Base-by-base conservation (phyloP, 176 grass and related monocot species). In the Stipa capillata region DNA sequence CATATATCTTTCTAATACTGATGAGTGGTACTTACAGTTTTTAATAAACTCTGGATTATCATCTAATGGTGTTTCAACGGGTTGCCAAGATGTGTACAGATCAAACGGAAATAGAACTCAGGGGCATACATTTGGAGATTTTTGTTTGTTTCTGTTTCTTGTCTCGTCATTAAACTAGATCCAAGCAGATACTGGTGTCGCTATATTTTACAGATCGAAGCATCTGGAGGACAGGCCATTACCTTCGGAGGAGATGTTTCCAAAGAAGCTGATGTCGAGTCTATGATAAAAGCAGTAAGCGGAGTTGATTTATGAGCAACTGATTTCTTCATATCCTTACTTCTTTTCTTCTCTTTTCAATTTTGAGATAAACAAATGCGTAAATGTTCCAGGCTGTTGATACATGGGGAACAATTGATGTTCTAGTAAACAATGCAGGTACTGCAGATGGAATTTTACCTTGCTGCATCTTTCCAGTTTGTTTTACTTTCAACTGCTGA, bases 371-470 rank as follows among this genome's bases (percentile, higher is more conserved):
- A 16, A 61, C 69, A 35, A 14, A 48, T 49, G 20, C 48, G 8
- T 42, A 25, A 78, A 78, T 68, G 23, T 80, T 82, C n/a, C 79
- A 94, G 92, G 92, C 88, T 59, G 76, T 89, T 69, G 82, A 90
- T 83, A 66, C 64, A 55, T 93, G 91, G 87, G 91, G 85, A 70
- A 93, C 87, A 69, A 42, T 93, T 76, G 91, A 90, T 79, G 87
- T 93, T 79, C 77, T 93, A 50, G 84, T 93, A 42, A 93, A 93
- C 60, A 93, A 93, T 79, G 91, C 91, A 93, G 87, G 85, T 93
- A 35, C 13, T 62, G 59, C 25, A 4, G 70, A 35, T 69, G 5
- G 5, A 74, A 34, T 40, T 44, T 79, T 61, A 15, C 12, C 0
- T 14, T 63, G 23, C 65, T 24, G 35, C 73, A 73, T 2, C 35